Conservation (phyloP, 345 rosid genomes). For the Murraya paniculata region DNA sequence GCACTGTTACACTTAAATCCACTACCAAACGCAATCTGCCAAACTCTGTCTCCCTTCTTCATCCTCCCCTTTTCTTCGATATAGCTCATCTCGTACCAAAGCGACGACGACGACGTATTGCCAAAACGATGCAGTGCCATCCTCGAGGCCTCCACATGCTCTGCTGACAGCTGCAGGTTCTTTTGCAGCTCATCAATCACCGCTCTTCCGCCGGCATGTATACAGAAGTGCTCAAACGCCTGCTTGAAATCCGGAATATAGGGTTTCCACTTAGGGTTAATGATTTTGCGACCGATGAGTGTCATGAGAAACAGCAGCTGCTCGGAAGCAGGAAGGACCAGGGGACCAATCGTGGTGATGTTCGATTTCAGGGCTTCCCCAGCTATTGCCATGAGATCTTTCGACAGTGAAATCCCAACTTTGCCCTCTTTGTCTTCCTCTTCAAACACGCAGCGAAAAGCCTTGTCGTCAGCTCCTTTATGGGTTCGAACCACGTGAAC, state of each 20-base stretch:
- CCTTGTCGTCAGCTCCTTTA: conserved; percentile 71
- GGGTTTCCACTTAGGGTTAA: conserved; percentile 64
- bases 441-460: conserved; percentile 62
- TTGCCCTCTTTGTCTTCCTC: conserved; percentile 68
- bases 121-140: conserved; percentile 86
- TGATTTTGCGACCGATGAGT: conserved; percentile 63
- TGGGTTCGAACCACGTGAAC: conserved; percentile 77
- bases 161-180: conserved; percentile 63
- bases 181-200: conserved; percentile 79
- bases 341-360: conserved; percentile 75
- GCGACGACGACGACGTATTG: conserved; percentile 85
- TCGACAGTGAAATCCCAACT: conserved; percentile 60
- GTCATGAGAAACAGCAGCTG: conserved; percentile 60
- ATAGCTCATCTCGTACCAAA: conserved; percentile 77
- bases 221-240: conserved; percentile 91
- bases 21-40: conserved; percentile 93
- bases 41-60: conserved; percentile 59
- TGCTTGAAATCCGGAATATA: conserved; percentile 83
- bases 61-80: conserved; percentile 79
- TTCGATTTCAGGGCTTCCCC: conserved; percentile 77
- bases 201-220: conserved; percentile 91
- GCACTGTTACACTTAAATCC: conserved; percentile 94
- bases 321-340: conserved; percentile 76
- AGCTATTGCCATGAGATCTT: conserved; percentile 79
- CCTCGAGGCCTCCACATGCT: conserved; percentile 81